Base-by-base conservation (phyloP, 768 basidiomycete genomes). In the Termitomyces sp. region DNA sequence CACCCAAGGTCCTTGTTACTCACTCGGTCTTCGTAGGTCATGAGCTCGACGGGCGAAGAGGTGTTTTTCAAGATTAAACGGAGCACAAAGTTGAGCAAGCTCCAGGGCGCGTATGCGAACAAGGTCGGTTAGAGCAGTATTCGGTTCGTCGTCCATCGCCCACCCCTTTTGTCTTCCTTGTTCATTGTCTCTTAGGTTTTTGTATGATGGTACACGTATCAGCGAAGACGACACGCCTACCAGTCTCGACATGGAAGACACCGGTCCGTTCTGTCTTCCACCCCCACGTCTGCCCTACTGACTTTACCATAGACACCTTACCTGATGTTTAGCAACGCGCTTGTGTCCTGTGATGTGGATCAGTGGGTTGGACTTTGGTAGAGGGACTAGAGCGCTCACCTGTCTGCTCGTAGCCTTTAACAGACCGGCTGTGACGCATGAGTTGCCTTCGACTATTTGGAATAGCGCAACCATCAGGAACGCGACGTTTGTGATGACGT, bases 1-100 rank as follows among this genome's bases (percentile, higher is more conserved):
- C n/a, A n/a, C n/a, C n/a, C n/a, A n/a, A n/a, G n/a, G n/a, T n/a
- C n/a, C n/a, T n/a, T n/a, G n/a, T n/a, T n/a, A n/a, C 42, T 11
- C 1, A 20, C n/a, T 20, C 11, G 7, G 0, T 1, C 18, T 7
- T 11, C n/a, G n/a, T n/a, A 93, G 91, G 91, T 93, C 50, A 82
- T 88, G 47, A 86, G 83, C 64, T 80, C 88, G 39, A 71, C 76
- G 12, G 92, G 91, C 58, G 91, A 95, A 36, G 93, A 95, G 71
- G 91, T 96, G 30, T 96, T 90, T 75, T 97, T 97, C 83, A 96
- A 97, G 82, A 95, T 97, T 76, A 97, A 95, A 77, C 85, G 89
- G 68, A 90, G 82, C 73, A 95, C 94, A 46, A 94, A 89, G 78
- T 75, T 97, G 65, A 90, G 86, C 79, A 97, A 96, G 78, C 83